phyloP scores from a whole-genome alignment of 768 basidiomycete genomes.

The Amanita polypyramis region DNA sequence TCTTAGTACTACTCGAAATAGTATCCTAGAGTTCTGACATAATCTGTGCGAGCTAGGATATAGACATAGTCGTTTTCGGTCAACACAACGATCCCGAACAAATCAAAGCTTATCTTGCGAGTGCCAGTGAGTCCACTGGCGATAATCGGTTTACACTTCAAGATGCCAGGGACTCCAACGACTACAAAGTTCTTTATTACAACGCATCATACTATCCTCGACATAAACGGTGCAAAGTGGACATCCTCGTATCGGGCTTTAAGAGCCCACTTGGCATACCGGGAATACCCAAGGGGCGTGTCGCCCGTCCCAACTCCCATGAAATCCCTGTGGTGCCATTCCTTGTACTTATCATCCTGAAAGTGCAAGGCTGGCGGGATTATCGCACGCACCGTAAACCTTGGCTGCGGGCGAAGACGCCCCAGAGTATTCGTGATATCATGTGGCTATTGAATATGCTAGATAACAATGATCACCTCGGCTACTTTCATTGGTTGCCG shows the following conservation, averaged over 20 bases:
- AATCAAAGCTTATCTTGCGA: slow-evolving; percentile 30
- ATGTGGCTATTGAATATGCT: not conserved
- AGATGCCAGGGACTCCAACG: slow-evolving; percentile 23
- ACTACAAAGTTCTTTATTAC: slow-evolving; percentile 34
- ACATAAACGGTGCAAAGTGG: slow-evolving; percentile 24
- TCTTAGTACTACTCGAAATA: too few relatives aligned
- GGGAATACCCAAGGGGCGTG: slow-evolving; percentile 12
- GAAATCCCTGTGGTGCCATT: slow-evolving; percentile 21
- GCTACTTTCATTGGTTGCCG: not conserved
- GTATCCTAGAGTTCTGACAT: too few relatives aligned
- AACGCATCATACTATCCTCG: not conserved
- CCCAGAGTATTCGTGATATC: too few relatives aligned
- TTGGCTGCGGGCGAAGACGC: not conserved
- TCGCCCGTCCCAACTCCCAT: slow-evolving; percentile 11
- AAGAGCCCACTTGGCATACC: slow-evolving; percentile 25
- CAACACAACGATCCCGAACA: slow-evolving; percentile 18
- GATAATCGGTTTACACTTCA: slow-evolving; percentile 31
- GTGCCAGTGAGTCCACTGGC: slow-evolving; percentile 2
- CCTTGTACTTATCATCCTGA: slow-evolving; percentile 18
- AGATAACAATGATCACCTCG: not conserved
- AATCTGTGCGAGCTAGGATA: slow-evolving; percentile 22
- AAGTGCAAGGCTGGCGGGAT: not conserved
- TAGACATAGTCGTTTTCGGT: slow-evolving; percentile 37
- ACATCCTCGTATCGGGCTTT: slow-evolving; percentile 22
- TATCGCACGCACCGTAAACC: not conserved